Evolutionary conservation across 78 protist species (phyloP), one percentile per base, ranked within the genome.

Genomic region (Creolimax fragrantissima): DNA sequence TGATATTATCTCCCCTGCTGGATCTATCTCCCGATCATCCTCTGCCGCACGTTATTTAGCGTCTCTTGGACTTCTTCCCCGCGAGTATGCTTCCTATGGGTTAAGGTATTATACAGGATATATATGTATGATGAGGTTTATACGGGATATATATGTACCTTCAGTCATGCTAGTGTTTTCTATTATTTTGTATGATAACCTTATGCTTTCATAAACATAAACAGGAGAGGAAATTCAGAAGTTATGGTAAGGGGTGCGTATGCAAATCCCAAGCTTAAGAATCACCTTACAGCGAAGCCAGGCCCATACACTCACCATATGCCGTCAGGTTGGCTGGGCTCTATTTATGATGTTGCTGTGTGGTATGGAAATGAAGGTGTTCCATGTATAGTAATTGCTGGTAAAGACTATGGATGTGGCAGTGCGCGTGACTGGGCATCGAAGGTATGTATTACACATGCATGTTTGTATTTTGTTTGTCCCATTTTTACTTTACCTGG

Each of bases 391-490:
- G 88, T 97, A 2, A 81, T 97, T 35, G 98, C 96, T 11, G 98
- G 98, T 74, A 91, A 92, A 41, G 96, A 94, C 92, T 97, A 96
- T 89, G 98, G 98, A 3, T 41, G 86, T 42, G 97, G 98, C 5
- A 91, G 95, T 7, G 92, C 96, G 2, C 84, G 98, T 24, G 98
- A 97, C 91, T 97, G 98, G 98, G 98, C 98, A 11, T 97, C 97
- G 43, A 96, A 96, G 95, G 98, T 58, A 58, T 58, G 74, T 58
- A 17, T 58, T 58, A 58, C 17, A 17, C 74, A 17, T 58, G 74
- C 74, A 58, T 58, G 74, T 58, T 32, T 58, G 74, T 17, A 58
- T 58, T 11, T 58, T 32, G 74, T 17, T 58, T 58, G 74, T 58
- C 17, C 39, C 74, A 58, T n/a, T n/a, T n/a, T n/a, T n/a, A n/a